phyloP scores from a whole-genome alignment of 441 rosid genomes.

The Metrosideros polymorpha region DNA sequence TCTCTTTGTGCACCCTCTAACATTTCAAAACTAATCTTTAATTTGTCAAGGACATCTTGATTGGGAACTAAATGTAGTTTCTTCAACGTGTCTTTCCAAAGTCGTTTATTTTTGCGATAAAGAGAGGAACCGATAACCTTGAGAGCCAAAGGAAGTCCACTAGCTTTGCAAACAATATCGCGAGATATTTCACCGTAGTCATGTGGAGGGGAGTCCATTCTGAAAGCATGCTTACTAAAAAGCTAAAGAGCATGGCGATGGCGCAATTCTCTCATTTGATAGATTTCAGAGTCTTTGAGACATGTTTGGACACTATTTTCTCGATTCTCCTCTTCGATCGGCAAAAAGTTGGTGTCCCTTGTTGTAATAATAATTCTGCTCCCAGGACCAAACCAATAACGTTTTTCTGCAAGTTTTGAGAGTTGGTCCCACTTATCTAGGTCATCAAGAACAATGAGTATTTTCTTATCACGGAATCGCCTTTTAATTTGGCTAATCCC shows the following conservation, averaged over 20 bases:
- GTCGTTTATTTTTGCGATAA: not conserved
- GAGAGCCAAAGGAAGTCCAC: not conserved
- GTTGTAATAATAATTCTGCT: not conserved
- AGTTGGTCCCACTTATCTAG: not conserved
- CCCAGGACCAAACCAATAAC: not conserved
- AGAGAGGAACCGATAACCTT: not conserved
- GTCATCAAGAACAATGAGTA: not conserved
- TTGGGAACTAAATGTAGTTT: not conserved
- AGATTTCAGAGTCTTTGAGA: not conserved
- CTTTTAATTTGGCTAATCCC: not conserved
- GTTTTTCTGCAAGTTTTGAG: not conserved
- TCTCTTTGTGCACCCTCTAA: not conserved
- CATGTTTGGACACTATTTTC: not conserved
- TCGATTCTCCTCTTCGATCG: not conserved
- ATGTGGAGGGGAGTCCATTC: too few relatives aligned
- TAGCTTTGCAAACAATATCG: not conserved
- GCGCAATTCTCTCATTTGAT: not conserved
- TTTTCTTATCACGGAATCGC: not conserved
- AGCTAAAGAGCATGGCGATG: not conserved
- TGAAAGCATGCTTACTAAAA: not conserved
- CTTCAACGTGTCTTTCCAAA: not conserved
- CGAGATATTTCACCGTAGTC: not conserved
- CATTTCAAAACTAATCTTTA: not conserved
- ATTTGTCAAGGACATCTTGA: not conserved
- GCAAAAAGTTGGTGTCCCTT: not conserved